Percentiles rank a stretch among this genome's conserved stretches.
These are phyloP conservation scores for Tephrocybe sp. DNA, from an alignment of 768 basidiomycete genomes.

Conservation along the genomic window DNA sequence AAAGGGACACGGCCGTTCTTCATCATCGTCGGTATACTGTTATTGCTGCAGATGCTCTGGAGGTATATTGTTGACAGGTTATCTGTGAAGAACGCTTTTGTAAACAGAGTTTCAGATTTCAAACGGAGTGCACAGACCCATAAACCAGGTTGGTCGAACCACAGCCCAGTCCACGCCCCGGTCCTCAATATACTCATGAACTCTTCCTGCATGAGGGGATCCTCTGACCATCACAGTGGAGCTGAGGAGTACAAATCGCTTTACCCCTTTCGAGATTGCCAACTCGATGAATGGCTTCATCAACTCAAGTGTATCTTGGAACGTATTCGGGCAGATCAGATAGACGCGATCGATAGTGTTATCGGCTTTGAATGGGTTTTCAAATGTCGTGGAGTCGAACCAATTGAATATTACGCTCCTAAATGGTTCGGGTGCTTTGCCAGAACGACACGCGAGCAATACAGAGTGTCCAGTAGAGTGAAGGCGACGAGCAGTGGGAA, in stretches of 20 bases:
- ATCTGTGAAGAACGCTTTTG: not conserved
- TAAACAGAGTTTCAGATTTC: not conserved
- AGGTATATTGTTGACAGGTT: conserved; percentile 19
- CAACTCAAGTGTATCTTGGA: conserved; percentile 14
- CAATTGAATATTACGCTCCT: conserved; percentile 35
- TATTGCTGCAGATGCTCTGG: not conserved
- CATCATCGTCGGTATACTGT: conserved; percentile 3
- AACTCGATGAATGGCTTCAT: conserved; percentile 34
- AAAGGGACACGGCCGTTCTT: conserved; percentile 30
- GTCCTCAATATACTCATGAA: conserved; percentile 35
- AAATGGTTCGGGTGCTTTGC: conserved; percentile 23
- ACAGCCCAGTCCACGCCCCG: conserved; percentile 32
- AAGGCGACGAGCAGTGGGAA: conserved; percentile 26
- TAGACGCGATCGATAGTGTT: conserved; percentile 25
- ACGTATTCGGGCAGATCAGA: conserved; percentile 24
- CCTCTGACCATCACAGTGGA: conserved; percentile 24
- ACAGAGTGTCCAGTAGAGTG: conserved; percentile 23
- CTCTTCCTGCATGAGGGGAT: conserved; percentile 23
- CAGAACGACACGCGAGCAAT: conserved; percentile 30
- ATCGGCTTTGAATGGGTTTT: conserved; percentile 28
- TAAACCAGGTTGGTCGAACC: conserved; percentile 39
- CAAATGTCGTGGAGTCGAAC: conserved; percentile 30
- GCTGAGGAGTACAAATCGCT: conserved; percentile 32
- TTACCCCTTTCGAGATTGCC: conserved; percentile 31
- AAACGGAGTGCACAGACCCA: conserved; percentile 22